Evolutionary conservation across 768 basidiomycete species (phyloP).

Genomic region (Rhizopogon salebrosus): DNA sequence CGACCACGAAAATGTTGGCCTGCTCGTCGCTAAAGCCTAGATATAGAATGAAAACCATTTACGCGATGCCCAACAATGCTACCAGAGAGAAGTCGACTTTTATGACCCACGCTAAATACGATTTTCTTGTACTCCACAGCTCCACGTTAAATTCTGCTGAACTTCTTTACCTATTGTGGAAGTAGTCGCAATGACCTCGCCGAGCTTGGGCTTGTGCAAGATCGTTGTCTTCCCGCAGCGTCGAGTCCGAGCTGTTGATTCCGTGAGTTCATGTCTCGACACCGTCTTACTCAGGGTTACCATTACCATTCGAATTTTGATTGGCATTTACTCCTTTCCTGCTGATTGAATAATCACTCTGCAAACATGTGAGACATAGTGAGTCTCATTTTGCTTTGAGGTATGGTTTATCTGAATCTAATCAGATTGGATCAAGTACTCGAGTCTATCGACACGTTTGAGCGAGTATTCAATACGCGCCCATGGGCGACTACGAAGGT

Average conservation of each 20-base stretch:
- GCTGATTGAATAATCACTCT: neutral
- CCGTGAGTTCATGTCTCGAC: neutral
- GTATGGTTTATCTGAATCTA: neutral
- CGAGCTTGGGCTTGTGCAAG: conserved; percentile 97
- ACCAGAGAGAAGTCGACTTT: conserved; percentile 96
- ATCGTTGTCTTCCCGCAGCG: conserved; percentile 98
- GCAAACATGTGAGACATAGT: neutral
- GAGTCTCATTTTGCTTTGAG: neutral
- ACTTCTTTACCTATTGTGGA: conserved; percentile 63
- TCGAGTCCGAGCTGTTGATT: conserved; percentile 72
- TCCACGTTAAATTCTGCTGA: conserved; percentile 88
- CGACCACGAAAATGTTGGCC: conserved; percentile 96
- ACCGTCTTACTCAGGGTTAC: neutral
- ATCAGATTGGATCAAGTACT: neutral
- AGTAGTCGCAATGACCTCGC: conserved; percentile 98
- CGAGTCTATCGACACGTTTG: neutral
- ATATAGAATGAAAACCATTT: neutral
- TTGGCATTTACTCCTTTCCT: neutral
- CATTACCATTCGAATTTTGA: neutral
- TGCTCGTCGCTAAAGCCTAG: conserved; percentile 84
- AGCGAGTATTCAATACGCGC: neutral
- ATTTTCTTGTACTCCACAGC: conserved; percentile 98
- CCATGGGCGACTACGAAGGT: neutral
- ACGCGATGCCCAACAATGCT: conserved; percentile 43
- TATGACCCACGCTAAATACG: conserved; percentile 95